phyloP scores from a whole-genome alignment of 441 rosid genomes.

The Bocquillonia castaneifolia region DNA sequence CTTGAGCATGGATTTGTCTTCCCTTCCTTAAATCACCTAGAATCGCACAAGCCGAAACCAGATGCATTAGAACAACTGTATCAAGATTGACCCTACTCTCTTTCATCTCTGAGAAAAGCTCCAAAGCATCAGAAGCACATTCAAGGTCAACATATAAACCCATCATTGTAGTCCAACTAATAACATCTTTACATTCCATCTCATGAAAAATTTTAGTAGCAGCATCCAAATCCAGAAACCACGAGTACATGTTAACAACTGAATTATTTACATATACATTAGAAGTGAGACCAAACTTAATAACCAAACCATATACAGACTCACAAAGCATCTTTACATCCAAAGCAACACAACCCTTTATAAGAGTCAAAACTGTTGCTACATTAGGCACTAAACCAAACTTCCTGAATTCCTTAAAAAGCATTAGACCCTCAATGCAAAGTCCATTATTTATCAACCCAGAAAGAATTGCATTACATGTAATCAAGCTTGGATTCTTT shows the following conservation, averaged over 20 bases:
- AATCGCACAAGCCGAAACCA: conserved; percentile 32
- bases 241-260: conserved; percentile 37
- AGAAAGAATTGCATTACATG: conserved; percentile 36
- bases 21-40: conserved; percentile 39
- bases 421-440: conserved; percentile 24
- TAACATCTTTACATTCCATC: conserved; percentile 35
- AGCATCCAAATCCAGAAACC: conserved; percentile 30
- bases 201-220: conserved; percentile 26
- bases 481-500: conserved; percentile 28
- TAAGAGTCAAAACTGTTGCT: conserved; percentile 25
- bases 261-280: conserved; percentile 31
- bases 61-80: conserved; percentile 29
- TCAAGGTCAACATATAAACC: conserved; percentile 32
- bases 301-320: conserved; percentile 28
- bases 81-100: conserved; percentile 23
- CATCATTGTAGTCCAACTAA: conserved; percentile 44
- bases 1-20: conserved; percentile 39
- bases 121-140: conserved; percentile 26
- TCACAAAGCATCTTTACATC: conserved; percentile 27
- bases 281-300: conserved; percentile 32
- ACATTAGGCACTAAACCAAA: conserved; percentile 29
- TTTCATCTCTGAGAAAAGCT: conserved; percentile 30
- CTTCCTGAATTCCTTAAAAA: conserved; percentile 30
- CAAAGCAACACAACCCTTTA: conserved; percentile 29
- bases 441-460: conserved; percentile 32